phyloP scores from a whole-genome alignment of 495 filamentous ascomycete genomes.

The Annulohypoxylon moriforme region DNA sequence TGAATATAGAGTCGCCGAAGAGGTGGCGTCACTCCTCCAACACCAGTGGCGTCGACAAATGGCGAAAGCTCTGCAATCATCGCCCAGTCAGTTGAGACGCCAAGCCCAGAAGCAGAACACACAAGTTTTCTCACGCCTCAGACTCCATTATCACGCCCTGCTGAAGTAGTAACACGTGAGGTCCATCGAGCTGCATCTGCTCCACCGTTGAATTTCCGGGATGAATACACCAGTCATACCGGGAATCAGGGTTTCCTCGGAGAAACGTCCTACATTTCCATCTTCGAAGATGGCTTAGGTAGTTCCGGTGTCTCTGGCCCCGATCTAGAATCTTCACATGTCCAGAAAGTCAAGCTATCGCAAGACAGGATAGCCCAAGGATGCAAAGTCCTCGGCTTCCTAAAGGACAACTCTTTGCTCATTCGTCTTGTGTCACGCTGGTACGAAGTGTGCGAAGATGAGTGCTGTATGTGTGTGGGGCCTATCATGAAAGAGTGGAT shows the following conservation, averaged over 20 bases:
- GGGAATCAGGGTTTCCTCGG: slow-evolving; percentile 45
- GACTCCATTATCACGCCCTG: slow-evolving; percentile 1
- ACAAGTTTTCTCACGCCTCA: slow-evolving; percentile 11
- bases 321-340: slow-evolving; percentile 34
- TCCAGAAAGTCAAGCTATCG: slow-evolving; percentile 39
- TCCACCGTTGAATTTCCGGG: slow-evolving; percentile 43
- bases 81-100: slow-evolving; percentile 26
- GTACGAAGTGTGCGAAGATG: slow-evolving; percentile 47
- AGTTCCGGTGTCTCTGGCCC: slow-evolving; percentile 29
- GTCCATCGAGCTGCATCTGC: slow-evolving; percentile 48
- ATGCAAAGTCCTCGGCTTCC: slow-evolving; percentile 45
- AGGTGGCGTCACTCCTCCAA: slow-evolving; percentile 16
- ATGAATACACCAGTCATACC: slow-evolving; percentile 19
- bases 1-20: slow-evolving; percentile 20
- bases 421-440: slow-evolving; percentile 44
- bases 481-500: slow-evolving; percentile 52
- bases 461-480: slow-evolving; percentile 45
- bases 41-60: slow-evolving; percentile 20
- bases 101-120: slow-evolving; percentile 6
- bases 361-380: slow-evolving; percentile 46
- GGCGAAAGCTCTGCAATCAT: slow-evolving; percentile 15
- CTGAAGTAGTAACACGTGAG: slow-evolving; percentile 31
- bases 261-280: slow-evolving; percentile 44
- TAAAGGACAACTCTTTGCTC: slow-evolving; percentile 42
- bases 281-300: slow-evolving; percentile 47